A percentile compares a stretch with the other conserved stretches of the same genome.
Evolutionary conservation across 306 rosid genomes (phyloP).

Genomic region (Quercus glauca): DNA sequence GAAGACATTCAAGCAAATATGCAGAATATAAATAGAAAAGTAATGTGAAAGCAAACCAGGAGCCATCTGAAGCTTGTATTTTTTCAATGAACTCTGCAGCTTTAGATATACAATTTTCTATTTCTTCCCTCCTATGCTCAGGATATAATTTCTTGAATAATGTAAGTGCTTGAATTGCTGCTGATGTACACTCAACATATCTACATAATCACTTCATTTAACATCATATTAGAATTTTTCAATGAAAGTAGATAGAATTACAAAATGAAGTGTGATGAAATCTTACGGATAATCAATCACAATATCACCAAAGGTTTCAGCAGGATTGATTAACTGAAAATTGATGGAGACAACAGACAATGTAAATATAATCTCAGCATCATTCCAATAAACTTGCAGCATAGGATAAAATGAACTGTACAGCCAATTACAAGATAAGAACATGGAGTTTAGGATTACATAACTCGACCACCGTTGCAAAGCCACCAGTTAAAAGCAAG

Average conservation of each 20-base stretch:
- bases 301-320: constrained; percentile 96
- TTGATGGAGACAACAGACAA: constrained; percentile 10
- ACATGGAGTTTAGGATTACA: background rate
- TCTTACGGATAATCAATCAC: constrained; percentile 96
- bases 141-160: constrained; percentile 59
- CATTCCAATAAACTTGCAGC: background rate
- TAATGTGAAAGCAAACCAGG: constrained; percentile 59
- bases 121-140: constrained; percentile 59
- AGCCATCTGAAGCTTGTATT: constrained; percentile 71
- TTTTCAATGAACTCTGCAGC: constrained; percentile 54
- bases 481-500: background rate
- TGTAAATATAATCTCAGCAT: background rate
- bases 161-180: constrained; percentile 76
- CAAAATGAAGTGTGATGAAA: constrained; percentile 1
- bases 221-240: background rate
- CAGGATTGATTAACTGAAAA: constrained; percentile 85
- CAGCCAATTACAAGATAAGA: background rate
- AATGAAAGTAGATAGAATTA: background rate
- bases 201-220: constrained; percentile 30
- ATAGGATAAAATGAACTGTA: background rate
- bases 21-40: background rate
- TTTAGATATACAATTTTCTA: constrained; percentile 51
- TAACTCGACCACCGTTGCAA: background rate
- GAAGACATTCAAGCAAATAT: background rate
- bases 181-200: constrained; percentile 86